Evolutionary conservation across 208 protist species (phyloP).

Genomic region (Crithidia bombi): DNA sequence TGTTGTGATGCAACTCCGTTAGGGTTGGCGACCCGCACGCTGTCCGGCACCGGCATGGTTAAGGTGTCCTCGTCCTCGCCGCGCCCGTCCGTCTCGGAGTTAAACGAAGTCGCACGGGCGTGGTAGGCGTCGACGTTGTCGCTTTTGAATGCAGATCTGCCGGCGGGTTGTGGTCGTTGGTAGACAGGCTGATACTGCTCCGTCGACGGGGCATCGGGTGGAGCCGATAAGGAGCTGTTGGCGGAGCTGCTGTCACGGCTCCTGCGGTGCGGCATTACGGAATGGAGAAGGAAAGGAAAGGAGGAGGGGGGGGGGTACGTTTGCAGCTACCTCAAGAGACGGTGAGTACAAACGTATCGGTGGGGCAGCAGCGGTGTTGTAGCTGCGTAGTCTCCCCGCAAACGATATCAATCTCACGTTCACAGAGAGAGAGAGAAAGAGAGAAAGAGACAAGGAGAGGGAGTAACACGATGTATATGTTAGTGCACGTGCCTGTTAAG

Average conservation of each 20-base stretch:
- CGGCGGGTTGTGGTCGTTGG: not conserved
- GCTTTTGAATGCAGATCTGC: not conserved
- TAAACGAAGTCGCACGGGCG: slow-evolving; percentile 26
- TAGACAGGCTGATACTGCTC: slow-evolving; percentile 26
- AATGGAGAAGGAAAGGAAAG: not conserved
- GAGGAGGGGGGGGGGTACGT: not conserved
- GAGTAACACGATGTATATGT: too few species aligned
- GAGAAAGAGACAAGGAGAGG: too few species aligned
- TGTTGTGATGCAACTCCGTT: too few species aligned
- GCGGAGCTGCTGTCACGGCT: slow-evolving; percentile 12
- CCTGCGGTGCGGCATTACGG: not conserved
- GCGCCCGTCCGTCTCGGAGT: slow-evolving; percentile 21
- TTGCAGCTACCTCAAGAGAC: not conserved
- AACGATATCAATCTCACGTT: not conserved
- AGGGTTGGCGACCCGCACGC: not conserved
- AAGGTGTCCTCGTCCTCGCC: slow-evolving; percentile 18
- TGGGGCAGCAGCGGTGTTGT: not conserved
- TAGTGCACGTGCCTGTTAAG: too few species aligned
- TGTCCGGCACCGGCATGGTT: slow-evolving; percentile 16
- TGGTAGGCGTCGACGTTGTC: slow-evolving; percentile 18
- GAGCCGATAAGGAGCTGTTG: slow-evolving; percentile 18
- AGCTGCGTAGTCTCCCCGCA: not conserved
- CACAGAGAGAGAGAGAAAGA: not conserved
- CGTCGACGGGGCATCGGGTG: slow-evolving; percentile 27
- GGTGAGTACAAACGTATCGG: not conserved